A percentile compares a stretch with the other conserved stretches of the same genome.
Conservation (phyloP, 2,329 filamentous ascomycete genomes). For the Fusarium udum region DNA sequence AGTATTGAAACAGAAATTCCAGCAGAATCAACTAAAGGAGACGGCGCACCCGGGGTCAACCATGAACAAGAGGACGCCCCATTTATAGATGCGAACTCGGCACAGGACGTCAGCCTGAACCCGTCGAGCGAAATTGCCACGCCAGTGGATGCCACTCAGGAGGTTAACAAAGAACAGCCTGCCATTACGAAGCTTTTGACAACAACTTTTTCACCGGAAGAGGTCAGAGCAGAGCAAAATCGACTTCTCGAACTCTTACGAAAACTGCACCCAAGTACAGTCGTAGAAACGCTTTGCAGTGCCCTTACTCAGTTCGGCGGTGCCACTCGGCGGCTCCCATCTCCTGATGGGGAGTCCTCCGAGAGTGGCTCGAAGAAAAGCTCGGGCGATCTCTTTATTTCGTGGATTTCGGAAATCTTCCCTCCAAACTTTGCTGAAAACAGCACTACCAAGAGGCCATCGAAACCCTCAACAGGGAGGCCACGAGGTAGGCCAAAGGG, state of each 20-base stretch:
- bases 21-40: background rate
- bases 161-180: background rate
- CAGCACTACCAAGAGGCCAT: background rate
- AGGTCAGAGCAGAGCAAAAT: conserved; percentile 68
- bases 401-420: conserved; percentile 72
- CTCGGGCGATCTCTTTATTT: conserved; percentile 65
- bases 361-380: conserved; percentile 66
- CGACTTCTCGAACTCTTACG: conserved; percentile 66
- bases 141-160: background rate
- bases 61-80: background rate
- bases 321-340: conserved; percentile 63
- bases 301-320: conserved; percentile 72
- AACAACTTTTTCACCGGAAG: conserved; percentile 45
- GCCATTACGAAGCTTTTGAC: conserved; percentile 30
- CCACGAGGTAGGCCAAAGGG: conserved; percentile 66
- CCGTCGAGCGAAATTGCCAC: background rate
- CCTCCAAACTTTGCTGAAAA: conserved; percentile 50
- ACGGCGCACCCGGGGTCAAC: background rate
- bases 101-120: background rate
- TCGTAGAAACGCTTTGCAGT: conserved; percentile 71
- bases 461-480: conserved; percentile 43
- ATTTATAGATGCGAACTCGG: background rate
- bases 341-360: conserved; percentile 63
- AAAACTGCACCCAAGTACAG: conserved; percentile 62
- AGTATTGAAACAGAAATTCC: background rate